These are phyloP conservation scores for Alternaria dauci DNA, from an alignment of 2,329 filamentous ascomycete species.

Conservation along the genomic window DNA sequence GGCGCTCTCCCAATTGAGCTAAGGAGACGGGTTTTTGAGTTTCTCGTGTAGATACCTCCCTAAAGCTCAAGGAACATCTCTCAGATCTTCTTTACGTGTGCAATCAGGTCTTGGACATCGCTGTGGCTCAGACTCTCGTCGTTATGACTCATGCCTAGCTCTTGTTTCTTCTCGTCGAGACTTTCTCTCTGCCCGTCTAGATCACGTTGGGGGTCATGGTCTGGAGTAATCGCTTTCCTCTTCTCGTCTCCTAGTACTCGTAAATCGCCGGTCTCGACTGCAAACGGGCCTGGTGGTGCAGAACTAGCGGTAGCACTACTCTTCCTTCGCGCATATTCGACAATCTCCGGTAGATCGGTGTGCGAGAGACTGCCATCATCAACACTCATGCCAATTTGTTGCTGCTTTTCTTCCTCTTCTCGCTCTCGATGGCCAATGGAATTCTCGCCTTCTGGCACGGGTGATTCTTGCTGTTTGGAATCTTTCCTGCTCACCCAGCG, in stretches of 20 bases:
- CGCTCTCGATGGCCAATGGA: background rate
- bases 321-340: constrained; percentile 13
- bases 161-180: constrained; percentile 3
- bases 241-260: background rate
- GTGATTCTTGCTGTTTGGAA: constrained; percentile 14
- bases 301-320: background rate
- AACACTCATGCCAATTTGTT: constrained; percentile 29
- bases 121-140: constrained; percentile 2
- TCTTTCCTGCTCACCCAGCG: constrained; percentile 36
- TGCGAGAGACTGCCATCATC: constrained; percentile 29
- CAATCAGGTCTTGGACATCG: constrained; percentile 10
- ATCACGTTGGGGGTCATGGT: background rate
- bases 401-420: constrained; percentile 24
- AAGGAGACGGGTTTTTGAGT: constrained; percentile 4
- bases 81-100: constrained; percentile 5
- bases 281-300: background rate
- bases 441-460: constrained; percentile 1
- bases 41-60: background rate
- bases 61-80: background rate
- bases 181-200: constrained; percentile 3
- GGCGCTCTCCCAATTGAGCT: constrained; percentile 16
- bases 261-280: constrained; percentile 8
- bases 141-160: constrained; percentile 6
- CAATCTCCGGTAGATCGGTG: constrained; percentile 15
- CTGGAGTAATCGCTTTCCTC: background rate